A percentile compares a stretch with the other conserved stretches of the same genome.
Conservation (phyloP, 2,329 filamentous ascomycete genomes). For the Scedosporium boydii region DNA sequence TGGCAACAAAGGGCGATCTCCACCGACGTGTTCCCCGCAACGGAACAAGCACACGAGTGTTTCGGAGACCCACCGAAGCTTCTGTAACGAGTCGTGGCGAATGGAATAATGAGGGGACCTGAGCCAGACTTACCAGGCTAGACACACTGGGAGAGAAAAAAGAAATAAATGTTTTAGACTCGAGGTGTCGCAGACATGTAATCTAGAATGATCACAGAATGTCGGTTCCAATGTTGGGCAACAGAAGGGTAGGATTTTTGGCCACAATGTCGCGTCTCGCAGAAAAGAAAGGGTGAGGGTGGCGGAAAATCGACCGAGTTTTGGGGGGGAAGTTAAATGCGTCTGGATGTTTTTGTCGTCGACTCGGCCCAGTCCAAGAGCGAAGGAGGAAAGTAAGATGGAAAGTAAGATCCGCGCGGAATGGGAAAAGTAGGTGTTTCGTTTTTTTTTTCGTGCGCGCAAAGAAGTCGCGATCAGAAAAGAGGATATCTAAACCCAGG, state of each 20-base stretch:
- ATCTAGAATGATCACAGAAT: background rate
- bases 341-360: background rate
- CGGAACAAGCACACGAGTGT: background rate
- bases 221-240: background rate
- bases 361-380: background rate
- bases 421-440: too few species aligned
- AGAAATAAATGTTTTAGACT: background rate
- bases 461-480: background rate
- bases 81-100: background rate
- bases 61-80: background rate
- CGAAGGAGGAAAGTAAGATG: background rate
- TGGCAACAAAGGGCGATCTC: background rate
- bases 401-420: background rate
- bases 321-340: background rate
- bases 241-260: background rate
- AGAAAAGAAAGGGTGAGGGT: background rate
- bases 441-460: background rate
- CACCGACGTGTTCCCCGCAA: background rate
- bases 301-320: background rate
- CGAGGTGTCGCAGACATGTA: background rate
- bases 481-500: background rate
- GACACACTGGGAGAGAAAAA: background rate
- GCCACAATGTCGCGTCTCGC: background rate
- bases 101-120: background rate
- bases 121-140: background rate